These are phyloP conservation scores for Sindora glabra DNA, from an alignment of 306 rosid genomes.

Conservation along the genomic window DNA sequence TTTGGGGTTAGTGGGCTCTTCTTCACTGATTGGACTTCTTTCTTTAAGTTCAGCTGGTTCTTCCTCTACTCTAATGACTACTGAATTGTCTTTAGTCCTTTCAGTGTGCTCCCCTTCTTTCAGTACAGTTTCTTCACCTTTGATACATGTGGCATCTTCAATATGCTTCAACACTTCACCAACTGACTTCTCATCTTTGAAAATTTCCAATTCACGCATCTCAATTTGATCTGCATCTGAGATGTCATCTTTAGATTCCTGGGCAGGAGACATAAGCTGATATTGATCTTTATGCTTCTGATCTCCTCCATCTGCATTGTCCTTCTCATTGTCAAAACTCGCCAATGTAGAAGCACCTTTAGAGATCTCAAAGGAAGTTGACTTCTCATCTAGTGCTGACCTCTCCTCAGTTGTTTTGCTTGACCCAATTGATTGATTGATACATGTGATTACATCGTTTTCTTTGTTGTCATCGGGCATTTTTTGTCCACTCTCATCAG, in stretches of 20 bases:
- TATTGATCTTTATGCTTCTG: slow-evolving; percentile 3
- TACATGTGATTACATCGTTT: background rate
- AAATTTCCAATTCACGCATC: background rate
- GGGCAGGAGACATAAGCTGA: background rate
- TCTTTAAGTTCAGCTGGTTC: slow-evolving; percentile 10
- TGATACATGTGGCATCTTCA: background rate
- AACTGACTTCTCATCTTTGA: background rate
- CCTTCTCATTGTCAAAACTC: slow-evolving; percentile 4
- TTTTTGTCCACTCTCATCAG: background rate
- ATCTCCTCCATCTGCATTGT: slow-evolving; percentile 1
- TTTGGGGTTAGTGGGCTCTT: background rate
- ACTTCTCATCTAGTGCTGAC: background rate
- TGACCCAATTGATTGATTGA: background rate
- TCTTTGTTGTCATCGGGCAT: background rate
- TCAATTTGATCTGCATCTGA: background rate
- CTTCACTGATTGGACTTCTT: background rate
- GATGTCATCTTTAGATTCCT: background rate
- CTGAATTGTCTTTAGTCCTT: background rate
- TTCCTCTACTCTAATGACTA: background rate
- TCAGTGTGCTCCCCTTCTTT: background rate
- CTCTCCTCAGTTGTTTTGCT: slow-evolving; percentile 2
- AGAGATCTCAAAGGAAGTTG: background rate
- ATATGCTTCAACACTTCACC: background rate
- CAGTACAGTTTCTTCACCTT: background rate
- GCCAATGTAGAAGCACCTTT: background rate